Conservation (phyloP, 2,329 filamentous ascomycete genomes). For the Cryphonectria carpinicola region DNA sequence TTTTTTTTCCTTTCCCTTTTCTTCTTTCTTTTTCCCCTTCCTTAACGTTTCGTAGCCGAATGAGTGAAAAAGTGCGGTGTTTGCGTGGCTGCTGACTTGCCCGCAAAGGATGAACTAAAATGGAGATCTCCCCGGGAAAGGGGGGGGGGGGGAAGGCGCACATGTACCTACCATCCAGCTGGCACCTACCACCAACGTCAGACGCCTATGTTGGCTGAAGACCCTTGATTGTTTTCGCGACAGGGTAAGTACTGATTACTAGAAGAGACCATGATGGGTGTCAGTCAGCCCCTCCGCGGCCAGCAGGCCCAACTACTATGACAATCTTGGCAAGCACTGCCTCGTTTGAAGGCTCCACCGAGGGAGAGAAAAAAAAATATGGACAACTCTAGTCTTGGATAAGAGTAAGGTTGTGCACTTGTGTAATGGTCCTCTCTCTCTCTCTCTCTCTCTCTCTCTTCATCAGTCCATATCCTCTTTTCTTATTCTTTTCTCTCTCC, state of each 20-base stretch:
- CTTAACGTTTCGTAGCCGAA: background rate
- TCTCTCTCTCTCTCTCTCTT: background rate
- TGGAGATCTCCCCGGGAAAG: background rate
- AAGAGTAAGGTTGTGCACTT: slow-evolving; percentile 1
- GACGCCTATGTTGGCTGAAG: background rate
- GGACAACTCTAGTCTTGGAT: background rate
- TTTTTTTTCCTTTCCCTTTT: too few relatives aligned
- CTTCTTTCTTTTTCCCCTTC: too few relatives aligned
- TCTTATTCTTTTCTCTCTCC: background rate
- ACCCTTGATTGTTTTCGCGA: background rate
- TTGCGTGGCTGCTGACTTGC: slow-evolving; percentile 2
- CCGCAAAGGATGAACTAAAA: background rate
- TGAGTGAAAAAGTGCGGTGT: background rate
- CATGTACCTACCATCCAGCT: background rate
- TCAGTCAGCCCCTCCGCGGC: background rate
- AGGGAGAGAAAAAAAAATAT: too few relatives aligned
- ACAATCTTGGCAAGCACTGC: background rate
- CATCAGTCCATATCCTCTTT: background rate
- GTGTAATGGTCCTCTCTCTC: background rate
- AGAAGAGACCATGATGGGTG: background rate
- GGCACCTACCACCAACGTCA: background rate
- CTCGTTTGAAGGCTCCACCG: background rate
- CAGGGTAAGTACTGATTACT: background rate
- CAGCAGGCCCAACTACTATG: background rate
- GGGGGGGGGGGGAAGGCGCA: background rate